A percentile compares a stretch with the other conserved stretches of the same genome.
phyloP scores from a whole-genome alignment of 352 stramenopile genomes.

The Globisporangium echinulatum region DNA sequence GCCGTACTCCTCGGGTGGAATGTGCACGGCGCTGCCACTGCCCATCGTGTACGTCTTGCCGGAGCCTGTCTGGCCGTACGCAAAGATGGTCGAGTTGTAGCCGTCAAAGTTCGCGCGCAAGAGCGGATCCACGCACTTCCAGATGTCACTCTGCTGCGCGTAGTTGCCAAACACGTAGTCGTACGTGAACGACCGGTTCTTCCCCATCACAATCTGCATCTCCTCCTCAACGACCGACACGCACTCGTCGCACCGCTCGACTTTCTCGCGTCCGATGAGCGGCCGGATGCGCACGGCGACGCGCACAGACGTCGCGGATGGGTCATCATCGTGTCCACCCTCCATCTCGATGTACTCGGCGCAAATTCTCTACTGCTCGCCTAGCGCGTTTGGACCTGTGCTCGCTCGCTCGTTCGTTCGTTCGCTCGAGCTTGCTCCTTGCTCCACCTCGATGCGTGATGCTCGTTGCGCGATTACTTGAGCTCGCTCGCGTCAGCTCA shows the following conservation, averaged over 20 bases:
- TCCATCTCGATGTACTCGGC: constrained; percentile 7
- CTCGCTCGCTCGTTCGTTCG: background rate
- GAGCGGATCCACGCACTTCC: constrained; percentile 74
- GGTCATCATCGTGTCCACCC: constrained; percentile 36
- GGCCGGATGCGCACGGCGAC: constrained; percentile 83
- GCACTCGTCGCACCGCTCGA: constrained; percentile 85
- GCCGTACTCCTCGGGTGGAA: constrained; percentile 73
- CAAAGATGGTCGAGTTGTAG: constrained; percentile 89
- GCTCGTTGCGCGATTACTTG: too few species aligned
- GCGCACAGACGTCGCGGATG: constrained; percentile 50
- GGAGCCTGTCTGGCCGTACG: constrained; percentile 83
- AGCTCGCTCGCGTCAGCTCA: too few species aligned
- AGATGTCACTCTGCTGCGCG: constrained; percentile 82
- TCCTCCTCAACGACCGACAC: constrained; percentile 79
- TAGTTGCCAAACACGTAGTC: constrained; percentile 87
- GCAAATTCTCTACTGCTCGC: too few species aligned
- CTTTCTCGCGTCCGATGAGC: constrained; percentile 84
- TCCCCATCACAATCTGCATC: constrained; percentile 82
- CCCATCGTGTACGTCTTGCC: constrained; percentile 89
- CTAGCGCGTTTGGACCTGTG: too few species aligned
- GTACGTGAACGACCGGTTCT: constrained; percentile 88
- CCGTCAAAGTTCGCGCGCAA: constrained; percentile 80
- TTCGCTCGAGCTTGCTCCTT: too few species aligned
- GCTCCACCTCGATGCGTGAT: too few species aligned
- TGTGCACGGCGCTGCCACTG: constrained; percentile 76